phyloP scores from a whole-genome alignment of 73 alveolate genomes.

The Tetrahymena elliotti region DNA sequence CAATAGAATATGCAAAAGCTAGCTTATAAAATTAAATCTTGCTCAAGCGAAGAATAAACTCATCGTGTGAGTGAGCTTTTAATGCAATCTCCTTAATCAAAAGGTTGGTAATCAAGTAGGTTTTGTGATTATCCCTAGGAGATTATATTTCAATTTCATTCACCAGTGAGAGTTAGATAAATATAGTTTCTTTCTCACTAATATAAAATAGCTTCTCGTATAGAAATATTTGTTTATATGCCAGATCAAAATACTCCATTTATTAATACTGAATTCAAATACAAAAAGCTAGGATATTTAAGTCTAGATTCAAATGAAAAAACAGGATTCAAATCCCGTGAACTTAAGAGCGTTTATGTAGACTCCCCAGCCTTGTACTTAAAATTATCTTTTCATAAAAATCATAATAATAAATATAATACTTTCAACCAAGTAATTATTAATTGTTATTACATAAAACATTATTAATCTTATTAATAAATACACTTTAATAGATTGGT shows the following conservation, averaged over 20 bases:
- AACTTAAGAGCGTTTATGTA: constrained; percentile 79
- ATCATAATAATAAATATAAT: constrained; percentile 79
- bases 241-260: constrained; percentile 84
- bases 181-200: constrained; percentile 94
- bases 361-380: constrained; percentile 70
- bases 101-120: constrained; percentile 92
- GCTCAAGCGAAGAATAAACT: constrained; percentile 92
- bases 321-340: constrained; percentile 97
- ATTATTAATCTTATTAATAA: constrained; percentile 51
- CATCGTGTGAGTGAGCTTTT: constrained; percentile 87
- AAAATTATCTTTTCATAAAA: constrained; percentile 76
- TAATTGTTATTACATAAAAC: constrained; percentile 39
- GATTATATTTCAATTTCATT: constrained; percentile 76
- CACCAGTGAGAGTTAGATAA: constrained; percentile 76
- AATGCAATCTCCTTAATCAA: constrained; percentile 75
- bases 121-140: constrained; percentile 94
- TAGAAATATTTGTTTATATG: constrained; percentile 83
- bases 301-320: constrained; percentile 95
- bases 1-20: constrained; percentile 49
- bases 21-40: constrained; percentile 82
- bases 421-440: constrained; percentile 54
- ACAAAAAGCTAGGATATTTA: constrained; percentile 94
- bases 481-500: constrained; percentile 46
- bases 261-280: constrained; percentile 71
- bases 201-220: constrained; percentile 77